phyloP scores from a whole-genome alignment of 257 asterid genomes.

The Prunella vulgaris region DNA sequence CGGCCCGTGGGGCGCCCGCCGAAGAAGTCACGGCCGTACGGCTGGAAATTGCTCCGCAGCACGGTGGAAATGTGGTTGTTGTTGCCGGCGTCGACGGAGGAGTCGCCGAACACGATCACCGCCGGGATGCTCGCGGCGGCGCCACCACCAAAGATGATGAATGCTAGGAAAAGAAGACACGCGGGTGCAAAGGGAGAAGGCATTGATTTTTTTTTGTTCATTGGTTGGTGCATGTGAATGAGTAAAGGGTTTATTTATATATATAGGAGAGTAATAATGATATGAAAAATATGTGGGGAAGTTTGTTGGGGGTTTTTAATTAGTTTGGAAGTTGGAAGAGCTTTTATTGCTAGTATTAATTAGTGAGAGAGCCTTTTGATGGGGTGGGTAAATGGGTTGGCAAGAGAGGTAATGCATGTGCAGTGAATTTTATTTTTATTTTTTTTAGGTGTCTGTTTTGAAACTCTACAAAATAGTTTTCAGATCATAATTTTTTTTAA shows the following conservation, averaged over 20 bases:
- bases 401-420: constrained; percentile 18
- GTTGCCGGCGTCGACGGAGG: constrained; percentile 89
- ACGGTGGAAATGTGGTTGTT: constrained; percentile 70
- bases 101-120: constrained; percentile 85
- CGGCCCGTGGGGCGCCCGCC: constrained; percentile 76
- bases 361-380: constrained; percentile 11
- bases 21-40: constrained; percentile 84
- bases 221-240: background rate
- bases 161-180: constrained; percentile 2
- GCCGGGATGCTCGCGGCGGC: constrained; percentile 53
- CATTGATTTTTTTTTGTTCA: background rate
- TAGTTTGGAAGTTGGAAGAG: constrained; percentile 17
- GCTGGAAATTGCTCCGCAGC: constrained; percentile 76
- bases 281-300: background rate
- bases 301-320: constrained; percentile 33
- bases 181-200: constrained; percentile 3
- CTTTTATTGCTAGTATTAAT: constrained; percentile 21
- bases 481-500: too few relatives aligned
- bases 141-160: background rate
- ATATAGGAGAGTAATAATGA: background rate
- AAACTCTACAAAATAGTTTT: too few relatives aligned
- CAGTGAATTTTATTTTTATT: background rate
- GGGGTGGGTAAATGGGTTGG: constrained; percentile 7
- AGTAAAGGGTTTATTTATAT: background rate
- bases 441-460: too few relatives aligned